phyloP scores from a whole-genome alignment of 2,329 filamentous ascomycete genomes.

The Chaetothyriales sp. region DNA sequence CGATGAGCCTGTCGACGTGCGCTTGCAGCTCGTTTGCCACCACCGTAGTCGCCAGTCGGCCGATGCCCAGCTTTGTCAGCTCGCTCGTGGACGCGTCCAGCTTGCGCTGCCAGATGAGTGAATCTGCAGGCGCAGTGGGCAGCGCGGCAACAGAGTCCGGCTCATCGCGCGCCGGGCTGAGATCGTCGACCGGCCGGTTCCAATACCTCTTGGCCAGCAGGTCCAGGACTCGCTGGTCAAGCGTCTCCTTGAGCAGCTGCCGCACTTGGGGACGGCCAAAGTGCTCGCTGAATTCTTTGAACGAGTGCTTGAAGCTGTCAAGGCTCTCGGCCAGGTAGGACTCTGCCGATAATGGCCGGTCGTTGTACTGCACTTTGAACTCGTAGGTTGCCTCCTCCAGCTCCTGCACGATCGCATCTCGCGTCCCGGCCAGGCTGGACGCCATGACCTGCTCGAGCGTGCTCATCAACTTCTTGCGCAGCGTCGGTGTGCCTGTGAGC shows the following conservation, averaged over 20 bases:
- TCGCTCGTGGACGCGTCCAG: slow-evolving; percentile 82
- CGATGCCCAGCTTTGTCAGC: slow-evolving; percentile 86
- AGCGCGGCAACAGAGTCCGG: slow-evolving; percentile 60
- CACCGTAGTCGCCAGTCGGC: slow-evolving; percentile 78
- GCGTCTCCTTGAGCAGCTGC: slow-evolving; percentile 73
- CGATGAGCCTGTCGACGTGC: slow-evolving; percentile 64
- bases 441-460: slow-evolving; percentile 97
- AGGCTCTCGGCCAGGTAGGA: slow-evolving; percentile 91
- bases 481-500: slow-evolving; percentile 64
- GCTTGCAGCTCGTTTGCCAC: slow-evolving; percentile 76
- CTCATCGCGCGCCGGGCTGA: slow-evolving; percentile 52
- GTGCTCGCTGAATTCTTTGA: slow-evolving; percentile 78
- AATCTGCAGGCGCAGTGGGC: slow-evolving; percentile 70
- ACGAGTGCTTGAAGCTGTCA: slow-evolving; percentile 93
- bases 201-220: slow-evolving; percentile 86
- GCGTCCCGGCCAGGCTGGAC: slow-evolving; percentile 71
- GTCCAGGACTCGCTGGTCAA: slow-evolving; percentile 90
- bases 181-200: slow-evolving; percentile 85
- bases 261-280: slow-evolving; percentile 85
- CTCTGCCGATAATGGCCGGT: slow-evolving; percentile 82
- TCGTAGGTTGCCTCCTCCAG: slow-evolving; percentile 94
- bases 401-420: slow-evolving; percentile 84
- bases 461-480: slow-evolving; percentile 93
- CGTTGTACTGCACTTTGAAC: slow-evolving; percentile 99
- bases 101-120: slow-evolving; percentile 83